Conservation (phyloP, 306 rosid genomes). For the Ormosia semicastrata region DNA sequence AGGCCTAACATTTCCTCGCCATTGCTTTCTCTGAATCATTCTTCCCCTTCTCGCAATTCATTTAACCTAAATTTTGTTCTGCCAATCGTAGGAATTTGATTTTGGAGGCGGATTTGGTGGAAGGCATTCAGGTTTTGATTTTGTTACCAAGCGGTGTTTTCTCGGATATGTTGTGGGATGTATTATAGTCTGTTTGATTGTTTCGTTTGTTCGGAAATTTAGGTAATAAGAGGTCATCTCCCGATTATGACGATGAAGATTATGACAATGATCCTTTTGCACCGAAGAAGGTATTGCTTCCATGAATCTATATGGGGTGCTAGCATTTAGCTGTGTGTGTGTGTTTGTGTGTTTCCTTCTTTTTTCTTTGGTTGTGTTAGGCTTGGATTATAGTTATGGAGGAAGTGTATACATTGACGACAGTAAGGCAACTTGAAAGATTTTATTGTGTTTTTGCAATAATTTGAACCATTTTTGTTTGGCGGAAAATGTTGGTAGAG, state of each 20-base stretch:
- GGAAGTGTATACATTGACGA: background rate
- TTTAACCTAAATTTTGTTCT: slow-evolving; percentile 4
- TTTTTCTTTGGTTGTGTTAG: background rate
- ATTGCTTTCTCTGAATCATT: background rate
- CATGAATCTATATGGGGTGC: background rate
- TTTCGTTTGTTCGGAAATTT: slow-evolving; percentile 2
- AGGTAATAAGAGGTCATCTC: slow-evolving; percentile 81
- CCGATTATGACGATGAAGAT: slow-evolving; percentile 78
- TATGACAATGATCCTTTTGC: slow-evolving; percentile 60
- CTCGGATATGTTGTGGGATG: background rate
- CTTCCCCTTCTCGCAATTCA: background rate
- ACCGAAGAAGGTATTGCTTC: slow-evolving; percentile 52
- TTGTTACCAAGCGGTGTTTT: slow-evolving; percentile 1
- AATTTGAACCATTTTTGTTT: background rate
- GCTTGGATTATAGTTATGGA: background rate
- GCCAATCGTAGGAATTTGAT: slow-evolving; percentile 66
- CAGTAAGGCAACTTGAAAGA: background rate
- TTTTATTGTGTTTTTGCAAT: background rate
- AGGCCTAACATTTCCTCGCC: background rate
- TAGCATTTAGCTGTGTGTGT: background rate
- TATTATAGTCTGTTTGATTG: slow-evolving; percentile 3
- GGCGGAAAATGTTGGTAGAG: background rate
- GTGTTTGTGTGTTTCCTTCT: background rate
- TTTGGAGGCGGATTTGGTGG: slow-evolving; percentile 72
- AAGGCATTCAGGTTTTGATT: slow-evolving; percentile 58